Percentiles rank a stretch among this genome's conserved stretches.
phyloP scores from a whole-genome alignment of 768 basidiomycete genomes.

The Scleroderma bovista region DNA sequence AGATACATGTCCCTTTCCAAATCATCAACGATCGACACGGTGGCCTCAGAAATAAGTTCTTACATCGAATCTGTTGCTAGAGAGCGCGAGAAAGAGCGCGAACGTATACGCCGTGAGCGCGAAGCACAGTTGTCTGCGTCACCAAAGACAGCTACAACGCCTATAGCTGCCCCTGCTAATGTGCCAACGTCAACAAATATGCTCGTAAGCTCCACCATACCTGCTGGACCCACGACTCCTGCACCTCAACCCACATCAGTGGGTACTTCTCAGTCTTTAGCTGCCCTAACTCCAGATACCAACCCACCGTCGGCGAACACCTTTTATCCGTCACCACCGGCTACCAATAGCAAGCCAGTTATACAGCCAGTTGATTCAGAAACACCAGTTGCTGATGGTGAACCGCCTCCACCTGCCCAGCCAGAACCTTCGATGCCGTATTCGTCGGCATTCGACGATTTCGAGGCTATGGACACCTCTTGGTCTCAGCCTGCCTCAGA shows the following conservation, averaged over 20 bases:
- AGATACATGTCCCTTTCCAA: conserved; percentile 49
- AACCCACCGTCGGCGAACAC: conserved; percentile 24
- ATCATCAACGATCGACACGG: conserved; percentile 42
- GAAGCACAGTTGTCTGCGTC: conserved; percentile 37
- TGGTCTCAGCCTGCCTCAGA: conserved; percentile 33
- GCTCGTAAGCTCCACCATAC: conserved; percentile 5
- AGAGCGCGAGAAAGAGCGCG: conserved; percentile 74
- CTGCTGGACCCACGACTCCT: conserved; percentile 6
- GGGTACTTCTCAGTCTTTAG: conserved; percentile 10
- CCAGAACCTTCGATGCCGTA: conserved; percentile 17
- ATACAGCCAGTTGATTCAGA: conserved; percentile 3
- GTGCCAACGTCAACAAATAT: conserved; percentile 11
- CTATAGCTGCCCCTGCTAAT: conserved; percentile 11
- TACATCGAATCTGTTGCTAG: conserved; percentile 74
- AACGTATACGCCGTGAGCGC: conserved; percentile 62
- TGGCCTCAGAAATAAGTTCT: conserved; percentile 56
- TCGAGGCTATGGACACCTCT: conserved; percentile 35
- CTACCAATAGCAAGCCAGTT: conserved; percentile 29
- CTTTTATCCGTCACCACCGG: conserved; percentile 64
- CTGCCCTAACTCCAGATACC: conserved; percentile 11
- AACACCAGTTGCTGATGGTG: conserved; percentile 21
- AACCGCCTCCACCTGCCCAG: conserved; percentile 6
- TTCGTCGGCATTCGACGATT: conserved; percentile 37
- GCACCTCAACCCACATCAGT: conserved; percentile 18
- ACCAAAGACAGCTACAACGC: conserved; percentile 19